Percentiles rank a stretch among this genome's conserved stretches.
phyloP scores from a whole-genome alignment of 768 basidiomycete species.

The Suillus placidus region DNA sequence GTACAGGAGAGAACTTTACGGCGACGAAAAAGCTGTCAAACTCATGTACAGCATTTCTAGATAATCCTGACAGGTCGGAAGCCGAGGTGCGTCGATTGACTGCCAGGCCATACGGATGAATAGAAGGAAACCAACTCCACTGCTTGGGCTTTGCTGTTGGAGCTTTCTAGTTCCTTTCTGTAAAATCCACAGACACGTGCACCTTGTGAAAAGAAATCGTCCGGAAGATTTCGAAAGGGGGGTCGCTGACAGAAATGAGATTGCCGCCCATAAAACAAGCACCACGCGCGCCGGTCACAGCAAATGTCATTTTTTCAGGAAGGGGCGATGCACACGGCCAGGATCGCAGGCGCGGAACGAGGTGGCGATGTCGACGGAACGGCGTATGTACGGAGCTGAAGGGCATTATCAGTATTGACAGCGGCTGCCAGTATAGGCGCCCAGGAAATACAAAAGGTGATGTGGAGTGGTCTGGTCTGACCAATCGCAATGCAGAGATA shows the following conservation, averaged over 20 bases:
- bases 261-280: background rate
- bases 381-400: background rate
- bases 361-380: conserved; percentile 6
- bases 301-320: background rate
- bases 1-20: background rate
- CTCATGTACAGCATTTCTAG: background rate
- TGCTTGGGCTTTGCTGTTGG: background rate
- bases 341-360: background rate
- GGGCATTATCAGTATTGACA: background rate
- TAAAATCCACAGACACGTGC: background rate
- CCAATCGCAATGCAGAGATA: background rate
- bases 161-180: background rate
- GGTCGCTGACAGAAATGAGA: background rate
- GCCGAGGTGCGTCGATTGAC: too few species aligned
- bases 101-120: background rate
- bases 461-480: background rate
- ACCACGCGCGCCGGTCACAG: background rate
- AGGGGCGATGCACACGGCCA: background rate
- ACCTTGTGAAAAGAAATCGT: background rate
- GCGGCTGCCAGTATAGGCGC: background rate
- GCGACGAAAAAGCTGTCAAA: too few species aligned
- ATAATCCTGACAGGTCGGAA: background rate
- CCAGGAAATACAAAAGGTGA: background rate
- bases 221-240: background rate
- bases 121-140: background rate